Evolutionary conservation across 1,139 yeast species (phyloP), one percentile per base, ranked within the genome.

Genomic region (Debaryomycetaceae sp.): DNA sequence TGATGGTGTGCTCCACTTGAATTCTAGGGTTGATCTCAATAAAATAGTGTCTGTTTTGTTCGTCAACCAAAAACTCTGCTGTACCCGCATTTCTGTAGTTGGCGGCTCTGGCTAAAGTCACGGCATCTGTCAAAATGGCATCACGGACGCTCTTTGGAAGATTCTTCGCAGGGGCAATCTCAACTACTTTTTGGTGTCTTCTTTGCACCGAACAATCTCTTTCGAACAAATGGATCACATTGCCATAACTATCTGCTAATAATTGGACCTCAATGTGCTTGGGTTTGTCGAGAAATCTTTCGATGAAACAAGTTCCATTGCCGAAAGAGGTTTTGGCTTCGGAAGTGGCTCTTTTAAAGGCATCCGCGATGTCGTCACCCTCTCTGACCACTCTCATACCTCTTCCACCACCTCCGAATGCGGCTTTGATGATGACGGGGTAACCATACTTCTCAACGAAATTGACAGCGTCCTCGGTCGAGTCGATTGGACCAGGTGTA

Each of bases 391-490:
- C 98, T 74, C 99, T 84, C 99, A 93, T 93, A 77, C 99, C 99
- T 72, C 99, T 84, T 62, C 99, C 99, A 77, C 99, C 99, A 72
- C 99, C 99, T 67, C 99, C 99, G 63, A 87, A 93, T 39, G 99
- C 99, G 38, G 99, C 99, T 72, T 93, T 93, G 69, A 93, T 91
- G 66, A 93, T 93, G 42, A 93, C 98, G 7, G 99, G 99, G 70
- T 66, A 91, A 24, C 99, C 99, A 66, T 91, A 78, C 67, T 88
- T 60, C 37, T 73, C 80, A 34, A 90, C 97, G 62, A 93, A 93
- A 9, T 66, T 81, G 51, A 70, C 60, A 17, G 98, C 99, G 57
- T 93, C 90, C 42, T 78, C 84, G 31, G 84, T 85, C 23, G 78
- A 61, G 46, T 84, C 93, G 64, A 95, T 90, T 52, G 99, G 98